These are phyloP conservation scores for Cercospora sp. DNA, from an alignment of 2,329 filamentous ascomycete genomes.

Conservation along the genomic window DNA sequence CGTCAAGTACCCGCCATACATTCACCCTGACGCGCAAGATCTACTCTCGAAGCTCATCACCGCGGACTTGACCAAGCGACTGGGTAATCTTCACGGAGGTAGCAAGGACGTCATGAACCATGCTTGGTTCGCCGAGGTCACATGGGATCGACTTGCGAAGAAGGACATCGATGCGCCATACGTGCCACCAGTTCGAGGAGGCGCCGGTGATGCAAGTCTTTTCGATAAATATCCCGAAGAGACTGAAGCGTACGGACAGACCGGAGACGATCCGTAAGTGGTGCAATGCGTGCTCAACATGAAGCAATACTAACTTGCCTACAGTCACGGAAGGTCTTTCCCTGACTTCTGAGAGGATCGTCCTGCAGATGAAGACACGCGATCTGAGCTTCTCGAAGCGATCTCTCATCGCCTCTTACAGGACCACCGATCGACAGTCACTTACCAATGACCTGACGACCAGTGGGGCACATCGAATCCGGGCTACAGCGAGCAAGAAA, in stretches of 20 bases:
- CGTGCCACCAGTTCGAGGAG: slow-evolving; percentile 90
- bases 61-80: slow-evolving; percentile 85
- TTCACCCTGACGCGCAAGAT: slow-evolving; percentile 91
- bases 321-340: slow-evolving; percentile 72
- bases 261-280: slow-evolving; percentile 82
- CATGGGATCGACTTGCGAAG: slow-evolving; percentile 89
- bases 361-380: background rate
- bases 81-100: slow-evolving; percentile 91
- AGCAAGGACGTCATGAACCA: slow-evolving; percentile 92
- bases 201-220: slow-evolving; percentile 91
- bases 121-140: slow-evolving; percentile 95
- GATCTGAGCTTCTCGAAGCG: slow-evolving; percentile 7
- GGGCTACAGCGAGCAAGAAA: slow-evolving; percentile 7
- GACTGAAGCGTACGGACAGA: slow-evolving; percentile 82
- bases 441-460: slow-evolving; percentile 2
- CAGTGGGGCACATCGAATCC: slow-evolving; percentile 8
- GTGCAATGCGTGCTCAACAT: background rate
- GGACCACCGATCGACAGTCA: slow-evolving; percentile 3
- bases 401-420: slow-evolving; percentile 6
- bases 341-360: slow-evolving; percentile 61
- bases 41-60: slow-evolving; percentile 92
- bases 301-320: slow-evolving; percentile 21
- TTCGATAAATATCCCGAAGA: slow-evolving; percentile 99
- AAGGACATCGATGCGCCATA: slow-evolving; percentile 99
- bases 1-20: slow-evolving; percentile 95